phyloP scores from a whole-genome alignment of 2,329 filamentous ascomycete species.

The Chaetomium strumarium region DNA sequence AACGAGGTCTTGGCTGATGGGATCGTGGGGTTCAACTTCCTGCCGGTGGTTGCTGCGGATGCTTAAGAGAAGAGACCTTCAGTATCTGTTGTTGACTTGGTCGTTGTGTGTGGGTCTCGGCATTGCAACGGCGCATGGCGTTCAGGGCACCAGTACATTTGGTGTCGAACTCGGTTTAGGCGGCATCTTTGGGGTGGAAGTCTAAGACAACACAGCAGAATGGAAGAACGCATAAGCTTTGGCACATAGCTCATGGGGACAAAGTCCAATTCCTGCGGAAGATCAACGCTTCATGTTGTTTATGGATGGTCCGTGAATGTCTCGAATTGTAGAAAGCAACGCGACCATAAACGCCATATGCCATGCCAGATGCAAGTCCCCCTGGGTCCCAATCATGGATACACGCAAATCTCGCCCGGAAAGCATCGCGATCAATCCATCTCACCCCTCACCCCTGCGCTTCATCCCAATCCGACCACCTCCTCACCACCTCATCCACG shows the following conservation, averaged over 20 bases:
- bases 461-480: constrained; percentile 86
- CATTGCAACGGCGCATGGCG: no score
- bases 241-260: no score
- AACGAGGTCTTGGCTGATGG: constrained; percentile 22
- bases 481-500: constrained; percentile 58
- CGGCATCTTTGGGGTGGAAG: no score
- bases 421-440: background rate
- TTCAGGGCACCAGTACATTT: no score
- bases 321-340: background rate
- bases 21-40: constrained; percentile 25
- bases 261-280: background rate
- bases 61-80: background rate
- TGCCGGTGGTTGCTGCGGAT: background rate
- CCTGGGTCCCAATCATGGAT: background rate
- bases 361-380: background rate
- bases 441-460: constrained; percentile 5
- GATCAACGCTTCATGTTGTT: background rate
- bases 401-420: background rate
- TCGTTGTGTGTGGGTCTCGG: background rate
- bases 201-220: background rate
- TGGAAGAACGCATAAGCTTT: no score
- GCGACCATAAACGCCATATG: background rate
- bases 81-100: background rate
- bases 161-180: no score
- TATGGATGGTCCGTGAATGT: background rate